Evolutionary conservation across 2,329 filamentous ascomycete genomes (phyloP).

Genomic region (Phaeoacremonium minimum): DNA sequence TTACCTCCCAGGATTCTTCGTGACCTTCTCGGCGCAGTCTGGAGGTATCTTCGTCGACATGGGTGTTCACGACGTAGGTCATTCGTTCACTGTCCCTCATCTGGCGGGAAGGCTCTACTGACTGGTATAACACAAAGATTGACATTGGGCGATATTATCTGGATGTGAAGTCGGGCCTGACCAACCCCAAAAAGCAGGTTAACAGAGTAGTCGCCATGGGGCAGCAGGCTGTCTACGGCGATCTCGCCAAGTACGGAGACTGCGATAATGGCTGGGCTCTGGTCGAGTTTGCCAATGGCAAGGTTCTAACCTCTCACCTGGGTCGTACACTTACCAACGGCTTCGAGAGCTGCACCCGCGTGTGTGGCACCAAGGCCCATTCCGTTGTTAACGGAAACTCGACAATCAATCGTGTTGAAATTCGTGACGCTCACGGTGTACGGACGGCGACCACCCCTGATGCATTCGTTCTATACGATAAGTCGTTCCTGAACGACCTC

Average conservation of each 20-base stretch:
- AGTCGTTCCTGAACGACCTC: conserved; percentile 14
- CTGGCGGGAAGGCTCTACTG: background rate
- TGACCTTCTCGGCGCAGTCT: conserved; percentile 23
- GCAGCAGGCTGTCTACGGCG: conserved; percentile 23
- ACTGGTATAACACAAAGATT: conserved; percentile 9
- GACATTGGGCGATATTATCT: conserved; percentile 19
- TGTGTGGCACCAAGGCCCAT: conserved; percentile 28
- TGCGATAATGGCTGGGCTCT: conserved; percentile 27
- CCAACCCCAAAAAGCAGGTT: conserved; percentile 23
- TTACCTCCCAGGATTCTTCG: conserved; percentile 18
- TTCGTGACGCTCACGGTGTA: conserved; percentile 3
- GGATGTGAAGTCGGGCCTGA: conserved; percentile 16
- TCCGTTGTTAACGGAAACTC: conserved; percentile 14
- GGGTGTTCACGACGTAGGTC: conserved; percentile 20
- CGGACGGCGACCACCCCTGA: conserved; percentile 10
- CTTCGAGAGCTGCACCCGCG: conserved; percentile 25
- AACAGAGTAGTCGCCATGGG: conserved; percentile 22
- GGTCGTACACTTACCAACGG: conserved; percentile 28
- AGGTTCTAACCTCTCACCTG: conserved; percentile 24
- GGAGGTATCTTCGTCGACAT: conserved; percentile 26
- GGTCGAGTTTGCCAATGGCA: conserved; percentile 29
- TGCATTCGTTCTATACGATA: conserved; percentile 14
- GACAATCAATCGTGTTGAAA: conserved; percentile 2
- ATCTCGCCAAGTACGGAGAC: conserved; percentile 20
- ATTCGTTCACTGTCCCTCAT: background rate